Conservation (phyloP, 257 asterid species). For the Plantago elongata region DNA sequence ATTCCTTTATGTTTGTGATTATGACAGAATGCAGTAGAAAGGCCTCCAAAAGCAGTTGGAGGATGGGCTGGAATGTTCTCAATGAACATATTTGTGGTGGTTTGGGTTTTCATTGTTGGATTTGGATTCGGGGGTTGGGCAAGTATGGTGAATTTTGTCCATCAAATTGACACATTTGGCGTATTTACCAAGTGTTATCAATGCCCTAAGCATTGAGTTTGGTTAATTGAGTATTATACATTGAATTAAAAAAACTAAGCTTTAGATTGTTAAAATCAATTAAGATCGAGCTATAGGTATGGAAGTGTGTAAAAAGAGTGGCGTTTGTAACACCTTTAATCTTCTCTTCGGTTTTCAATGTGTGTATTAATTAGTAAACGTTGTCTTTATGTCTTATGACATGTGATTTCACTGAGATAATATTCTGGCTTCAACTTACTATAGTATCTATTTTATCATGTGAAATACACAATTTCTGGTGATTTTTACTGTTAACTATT, state of each 20-base stretch:
- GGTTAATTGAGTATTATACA: conserved; percentile 1
- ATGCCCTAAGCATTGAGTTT: conserved; percentile 52
- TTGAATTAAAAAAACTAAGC: conserved; percentile 11
- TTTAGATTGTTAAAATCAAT: conserved; percentile 22
- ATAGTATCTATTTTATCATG: background rate
- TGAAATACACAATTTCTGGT: background rate
- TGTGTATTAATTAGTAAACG: conserved; percentile 21
- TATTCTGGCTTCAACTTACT: conserved; percentile 24
- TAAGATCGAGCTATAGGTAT: conserved; percentile 11
- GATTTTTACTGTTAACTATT: background rate
- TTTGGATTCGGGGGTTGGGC: conserved; percentile 95
- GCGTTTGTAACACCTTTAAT: conserved; percentile 18
- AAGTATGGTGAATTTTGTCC: conserved; percentile 65
- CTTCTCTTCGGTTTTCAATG: conserved; percentile 18
- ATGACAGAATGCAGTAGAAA: conserved; percentile 69
- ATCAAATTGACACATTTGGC: conserved; percentile 68
- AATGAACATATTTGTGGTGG: conserved; percentile 67
- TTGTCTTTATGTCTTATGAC: conserved; percentile 24
- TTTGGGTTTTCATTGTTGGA: conserved; percentile 71
- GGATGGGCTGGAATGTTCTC: conserved; percentile 67
- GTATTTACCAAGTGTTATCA: conserved; percentile 78
- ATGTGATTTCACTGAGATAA: conserved; percentile 27
- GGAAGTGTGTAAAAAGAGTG: conserved; percentile 37
- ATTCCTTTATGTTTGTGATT: background rate
- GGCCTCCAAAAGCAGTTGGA: conserved; percentile 64